Percentiles rank a stretch among this genome's conserved stretches.
phyloP scores from a whole-genome alignment of 176 grass and related monocot genomes.

The Bonia amplexicaulis region DNA sequence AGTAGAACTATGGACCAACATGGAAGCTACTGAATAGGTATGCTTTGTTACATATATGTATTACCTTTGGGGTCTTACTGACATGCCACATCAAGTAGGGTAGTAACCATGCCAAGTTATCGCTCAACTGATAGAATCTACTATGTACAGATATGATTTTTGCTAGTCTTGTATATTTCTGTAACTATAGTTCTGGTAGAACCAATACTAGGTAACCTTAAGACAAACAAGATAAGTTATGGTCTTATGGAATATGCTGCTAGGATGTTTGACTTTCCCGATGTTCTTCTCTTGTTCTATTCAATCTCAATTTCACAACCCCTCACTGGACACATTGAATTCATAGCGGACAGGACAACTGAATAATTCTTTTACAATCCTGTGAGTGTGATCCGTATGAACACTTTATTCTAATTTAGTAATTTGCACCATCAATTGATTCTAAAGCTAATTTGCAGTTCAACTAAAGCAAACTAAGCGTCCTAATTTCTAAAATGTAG shows the following conservation, averaged over 20 bases:
- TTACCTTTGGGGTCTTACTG: neutral
- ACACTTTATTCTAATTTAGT: neutral
- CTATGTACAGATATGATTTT: neutral
- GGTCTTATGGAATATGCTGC: neutral
- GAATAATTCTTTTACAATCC: neutral
- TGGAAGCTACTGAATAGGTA: neutral
- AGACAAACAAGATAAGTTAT: neutral
- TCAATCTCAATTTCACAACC: neutral
- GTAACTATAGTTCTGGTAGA: neutral
- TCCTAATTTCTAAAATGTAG: neutral
- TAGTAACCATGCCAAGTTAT: neutral
- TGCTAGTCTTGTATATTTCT: neutral
- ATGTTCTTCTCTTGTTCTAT: neutral
- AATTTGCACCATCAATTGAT: neutral
- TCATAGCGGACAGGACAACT: neutral
- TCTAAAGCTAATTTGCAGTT: neutral
- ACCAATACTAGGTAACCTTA: neutral
- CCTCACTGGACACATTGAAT: neutral
- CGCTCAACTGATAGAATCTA: neutral
- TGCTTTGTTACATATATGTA: neutral
- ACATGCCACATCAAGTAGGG: neutral
- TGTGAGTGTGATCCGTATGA: neutral
- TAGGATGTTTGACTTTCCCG: neutral
- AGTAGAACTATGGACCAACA: neutral
- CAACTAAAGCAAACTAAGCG: neutral